A percentile compares a stretch with the other conserved stretches of the same genome.
These are phyloP conservation scores for Penicillium longicatenatum DNA, from an alignment of 495 filamentous ascomycete genomes.

Conservation along the genomic window DNA sequence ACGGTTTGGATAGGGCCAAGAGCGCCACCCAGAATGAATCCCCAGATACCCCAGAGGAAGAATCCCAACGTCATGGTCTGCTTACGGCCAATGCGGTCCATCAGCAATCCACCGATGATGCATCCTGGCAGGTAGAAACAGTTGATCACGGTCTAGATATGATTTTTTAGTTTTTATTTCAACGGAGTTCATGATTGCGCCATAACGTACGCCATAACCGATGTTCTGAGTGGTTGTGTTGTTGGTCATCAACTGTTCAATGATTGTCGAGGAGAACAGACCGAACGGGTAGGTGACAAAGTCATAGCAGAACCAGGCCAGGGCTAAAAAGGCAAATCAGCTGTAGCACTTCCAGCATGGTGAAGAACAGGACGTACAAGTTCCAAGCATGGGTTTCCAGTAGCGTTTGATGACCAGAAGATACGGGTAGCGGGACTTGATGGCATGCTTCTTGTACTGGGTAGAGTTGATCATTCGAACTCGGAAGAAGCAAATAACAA, in stretches of 20 bases:
- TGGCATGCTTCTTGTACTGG: constrained; percentile 38
- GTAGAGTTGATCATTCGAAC: constrained; percentile 41
- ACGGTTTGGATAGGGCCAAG: constrained; percentile 42
- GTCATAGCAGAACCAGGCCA: constrained; percentile 46
- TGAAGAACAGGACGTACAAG: constrained; percentile 24
- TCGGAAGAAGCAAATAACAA: constrained; percentile 41
- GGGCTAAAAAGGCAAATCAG: constrained; percentile 9
- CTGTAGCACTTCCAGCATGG: neutral
- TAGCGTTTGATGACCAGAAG: constrained; percentile 36
- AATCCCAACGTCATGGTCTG: constrained; percentile 51
- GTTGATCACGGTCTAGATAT: constrained; percentile 43
- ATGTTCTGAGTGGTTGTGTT: constrained; percentile 26
- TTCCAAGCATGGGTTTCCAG: constrained; percentile 44
- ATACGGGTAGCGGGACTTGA: constrained; percentile 39
- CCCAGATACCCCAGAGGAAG: constrained; percentile 41
- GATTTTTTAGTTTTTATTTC: too few species aligned
- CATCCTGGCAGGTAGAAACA: constrained; percentile 52
- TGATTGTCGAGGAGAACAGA: constrained; percentile 41
- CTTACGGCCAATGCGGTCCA: constrained; percentile 51
- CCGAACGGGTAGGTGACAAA: constrained; percentile 46
- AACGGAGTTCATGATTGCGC: too few species aligned
- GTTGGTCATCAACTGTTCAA: constrained; percentile 36
- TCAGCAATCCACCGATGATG: constrained; percentile 48
- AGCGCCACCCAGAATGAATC: constrained; percentile 51
- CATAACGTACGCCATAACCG: neutral